Percentiles rank a stretch among this genome's conserved stretches.
Evolutionary conservation across 352 stramenopile species (phyloP).

Genomic region (Phytophthora sp.): DNA sequence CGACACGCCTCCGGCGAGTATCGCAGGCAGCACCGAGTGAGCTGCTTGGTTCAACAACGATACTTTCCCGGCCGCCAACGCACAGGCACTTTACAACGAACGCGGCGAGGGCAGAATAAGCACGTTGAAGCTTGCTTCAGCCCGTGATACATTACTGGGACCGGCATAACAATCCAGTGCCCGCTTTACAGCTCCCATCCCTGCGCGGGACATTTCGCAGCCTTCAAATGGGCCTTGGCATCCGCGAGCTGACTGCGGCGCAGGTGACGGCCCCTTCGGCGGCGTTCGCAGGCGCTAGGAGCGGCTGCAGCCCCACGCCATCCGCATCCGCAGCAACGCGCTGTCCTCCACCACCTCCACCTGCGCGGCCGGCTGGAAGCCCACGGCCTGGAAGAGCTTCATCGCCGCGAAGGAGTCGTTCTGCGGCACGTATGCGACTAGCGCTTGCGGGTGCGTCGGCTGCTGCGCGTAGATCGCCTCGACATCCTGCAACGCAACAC

Average conservation of each 20-base stretch:
- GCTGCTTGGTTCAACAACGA: no score
- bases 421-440: slow-evolving; percentile 53
- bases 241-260: no score
- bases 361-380: slow-evolving; percentile 52
- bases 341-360: slow-evolving; percentile 32
- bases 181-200: background rate
- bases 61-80: no score
- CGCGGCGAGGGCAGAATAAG: no score
- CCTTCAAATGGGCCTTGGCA: no score
- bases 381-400: slow-evolving; percentile 58
- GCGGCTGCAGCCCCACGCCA: slow-evolving; percentile 29
- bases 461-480: slow-evolving; percentile 44
- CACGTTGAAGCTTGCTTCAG: no score
- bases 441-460: slow-evolving; percentile 27
- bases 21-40: no score
- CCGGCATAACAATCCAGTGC: background rate
- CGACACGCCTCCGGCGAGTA: no score
- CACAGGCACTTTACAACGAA: no score
- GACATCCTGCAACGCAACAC: slow-evolving; percentile 49
- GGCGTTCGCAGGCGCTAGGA: background rate
- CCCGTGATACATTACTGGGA: background rate
- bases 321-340: slow-evolving; percentile 36
- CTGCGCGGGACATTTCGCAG: background rate
- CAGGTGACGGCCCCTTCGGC: no score
- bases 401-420: slow-evolving; percentile 42